phyloP scores from a whole-genome alignment of 1,284 basidiomycete species.

The Thelephora terrestris region DNA sequence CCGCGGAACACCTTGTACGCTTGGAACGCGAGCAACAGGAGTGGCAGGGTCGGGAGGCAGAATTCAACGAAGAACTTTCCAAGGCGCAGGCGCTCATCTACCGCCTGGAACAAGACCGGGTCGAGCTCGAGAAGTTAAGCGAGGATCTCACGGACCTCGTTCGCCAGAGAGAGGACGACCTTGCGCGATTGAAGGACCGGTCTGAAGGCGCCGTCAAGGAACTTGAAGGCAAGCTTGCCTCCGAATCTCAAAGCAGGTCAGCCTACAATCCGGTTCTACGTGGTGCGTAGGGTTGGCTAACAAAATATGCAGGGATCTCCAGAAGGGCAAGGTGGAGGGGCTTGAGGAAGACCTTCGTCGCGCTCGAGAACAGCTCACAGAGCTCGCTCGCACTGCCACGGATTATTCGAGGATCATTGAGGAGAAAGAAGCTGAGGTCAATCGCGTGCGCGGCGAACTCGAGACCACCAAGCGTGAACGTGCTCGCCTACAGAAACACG shows the following conservation, averaged over 20 bases:
- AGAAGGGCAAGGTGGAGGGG: constrained; percentile 48
- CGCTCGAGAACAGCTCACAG: constrained; percentile 71
- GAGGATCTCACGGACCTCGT: constrained; percentile 70
- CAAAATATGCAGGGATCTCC: constrained; percentile 41
- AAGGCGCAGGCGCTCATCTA: constrained; percentile 57
- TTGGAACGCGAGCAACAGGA: constrained; percentile 71
- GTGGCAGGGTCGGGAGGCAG: constrained; percentile 52
- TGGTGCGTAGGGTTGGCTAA: constrained; percentile 5
- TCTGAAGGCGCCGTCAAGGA: constrained; percentile 61
- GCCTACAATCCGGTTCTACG: constrained; percentile 17
- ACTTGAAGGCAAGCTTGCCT: constrained; percentile 61
- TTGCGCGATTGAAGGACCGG: constrained; percentile 68
- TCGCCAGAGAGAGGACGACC: constrained; percentile 72
- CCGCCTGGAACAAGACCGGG: constrained; percentile 41
- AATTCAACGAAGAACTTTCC: constrained; percentile 43
- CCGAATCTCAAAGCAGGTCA: constrained; percentile 61
- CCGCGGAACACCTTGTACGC: constrained; percentile 74
- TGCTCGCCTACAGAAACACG: constrained; percentile 45
- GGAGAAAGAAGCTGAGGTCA: constrained; percentile 69
- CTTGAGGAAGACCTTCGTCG: constrained; percentile 62
- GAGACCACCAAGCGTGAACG: constrained; percentile 43
- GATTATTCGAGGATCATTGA: constrained; percentile 75
- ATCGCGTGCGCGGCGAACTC: constrained; percentile 49
- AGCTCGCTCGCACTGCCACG: constrained; percentile 66
- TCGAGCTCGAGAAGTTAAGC: constrained; percentile 52